Base-by-base conservation (phyloP, 1,284 basidiomycete genomes). In the Sanghuangporus sanghuang region DNA sequence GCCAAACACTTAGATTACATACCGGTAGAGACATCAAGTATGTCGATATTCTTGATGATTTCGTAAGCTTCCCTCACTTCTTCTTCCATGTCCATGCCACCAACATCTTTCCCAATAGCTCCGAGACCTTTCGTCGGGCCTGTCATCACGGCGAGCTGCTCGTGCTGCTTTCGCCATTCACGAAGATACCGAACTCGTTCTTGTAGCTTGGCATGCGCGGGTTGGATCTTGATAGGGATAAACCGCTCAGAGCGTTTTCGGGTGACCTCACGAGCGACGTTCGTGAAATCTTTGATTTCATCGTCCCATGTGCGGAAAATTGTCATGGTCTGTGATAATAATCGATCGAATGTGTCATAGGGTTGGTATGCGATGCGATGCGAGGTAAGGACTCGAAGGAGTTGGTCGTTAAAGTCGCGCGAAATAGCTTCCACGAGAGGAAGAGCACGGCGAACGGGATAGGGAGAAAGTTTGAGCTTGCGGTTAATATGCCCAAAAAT, bases 371-470 rank as follows among this genome's bases (percentile, higher is more conserved):
- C 90, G 2, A 98, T 82, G 8, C 96, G 87, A 68, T 95, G 92
- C 4, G 90, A 91, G 2, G 89, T 92, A 52, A 99, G 86, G 23
- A 99, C 93, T 57, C 93, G 92, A 6, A 97, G 82, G 44, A 98
- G 85, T 70, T 95, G 92, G 72, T 98, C 94, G 71, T 96, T 97
- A 76, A 99, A 96, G 74, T 99, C 97, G 32, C 90, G 86, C 4
- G 96, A 98, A 73, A 99, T 98, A 42, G 96, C 96, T 76, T 99
- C 96, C 35, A 98, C 95, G 61, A 99, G 89, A 0, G 95, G 95
- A 8, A 99, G 87, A 2, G 95, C 95, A 50, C 96, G 90, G 16
- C 93, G 90, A 69, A 98, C 95, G 0, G 96, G 96, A 74, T 99
- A 99, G 0, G 96, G 96, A 16, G 95, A 96, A 14, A 96, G 84